Conservation (phyloP, 345 rosid genomes). For the Gossypium bickii region DNA sequence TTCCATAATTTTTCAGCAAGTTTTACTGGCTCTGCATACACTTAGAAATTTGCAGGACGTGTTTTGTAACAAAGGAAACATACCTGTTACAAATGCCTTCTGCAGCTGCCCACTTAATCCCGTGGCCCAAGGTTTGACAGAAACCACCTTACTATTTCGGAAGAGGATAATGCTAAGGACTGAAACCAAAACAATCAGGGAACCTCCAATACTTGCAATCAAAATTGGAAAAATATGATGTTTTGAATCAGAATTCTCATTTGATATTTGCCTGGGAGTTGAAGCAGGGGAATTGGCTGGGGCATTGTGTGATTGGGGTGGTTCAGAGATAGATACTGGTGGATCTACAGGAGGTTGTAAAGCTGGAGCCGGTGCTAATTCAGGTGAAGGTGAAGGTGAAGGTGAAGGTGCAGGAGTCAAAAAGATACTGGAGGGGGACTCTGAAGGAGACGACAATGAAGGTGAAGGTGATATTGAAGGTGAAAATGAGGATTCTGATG, state of each 20-base stretch:
- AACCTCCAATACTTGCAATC: constrained; percentile 41
- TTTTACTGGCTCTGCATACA: background rate
- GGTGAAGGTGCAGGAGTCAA: constrained; percentile 40
- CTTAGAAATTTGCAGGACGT: background rate
- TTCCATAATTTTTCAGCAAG: too few relatives aligned
- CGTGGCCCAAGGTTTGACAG: constrained; percentile 82
- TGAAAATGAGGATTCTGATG: background rate
- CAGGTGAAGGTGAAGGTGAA: constrained; percentile 35
- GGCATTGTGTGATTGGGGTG: constrained; percentile 14
- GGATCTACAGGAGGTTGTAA: constrained; percentile 22
- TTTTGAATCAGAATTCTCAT: constrained; percentile 25
- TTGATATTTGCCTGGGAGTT: constrained; percentile 20
- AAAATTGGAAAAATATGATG: constrained; percentile 28
- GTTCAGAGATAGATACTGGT: constrained; percentile 16
- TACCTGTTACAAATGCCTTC: constrained; percentile 77
- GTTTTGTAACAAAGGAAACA: background rate
- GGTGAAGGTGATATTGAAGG: constrained; percentile 27
- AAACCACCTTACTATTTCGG: constrained; percentile 55
- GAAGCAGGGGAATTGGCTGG: constrained; percentile 30
- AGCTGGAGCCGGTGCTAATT: constrained; percentile 23
- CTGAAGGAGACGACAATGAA: constrained; percentile 19
- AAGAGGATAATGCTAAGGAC: constrained; percentile 38
- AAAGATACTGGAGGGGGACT: constrained; percentile 22
- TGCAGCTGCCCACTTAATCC: constrained; percentile 93
- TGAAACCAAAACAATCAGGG: constrained; percentile 33